Evolutionary conservation across 1,284 basidiomycete genomes (phyloP).

Genomic region (Pseudozyma pruni): DNA sequence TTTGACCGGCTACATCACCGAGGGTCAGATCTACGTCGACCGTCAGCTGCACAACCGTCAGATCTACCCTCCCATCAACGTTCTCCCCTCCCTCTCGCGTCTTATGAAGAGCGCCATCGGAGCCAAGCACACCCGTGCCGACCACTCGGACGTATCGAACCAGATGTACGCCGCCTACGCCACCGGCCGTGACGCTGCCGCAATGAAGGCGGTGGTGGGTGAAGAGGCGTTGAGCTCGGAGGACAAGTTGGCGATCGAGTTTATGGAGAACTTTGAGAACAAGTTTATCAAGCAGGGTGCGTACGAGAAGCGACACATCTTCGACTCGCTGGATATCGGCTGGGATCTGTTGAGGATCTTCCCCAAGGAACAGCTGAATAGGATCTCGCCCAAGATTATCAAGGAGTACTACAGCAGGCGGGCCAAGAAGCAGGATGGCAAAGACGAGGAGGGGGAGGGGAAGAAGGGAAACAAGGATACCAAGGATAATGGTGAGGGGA

Average conservation of each 20-base stretch:
- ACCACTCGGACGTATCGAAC: slow-evolving; percentile 94
- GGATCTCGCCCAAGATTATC: slow-evolving; percentile 70
- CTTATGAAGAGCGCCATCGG: slow-evolving; percentile 99
- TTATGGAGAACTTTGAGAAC: slow-evolving; percentile 66
- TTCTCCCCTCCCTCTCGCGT: slow-evolving; percentile 96
- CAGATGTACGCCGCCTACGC: slow-evolving; percentile 67
- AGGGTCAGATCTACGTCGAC: slow-evolving; percentile 99
- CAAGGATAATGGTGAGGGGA: slow-evolving; percentile 25
- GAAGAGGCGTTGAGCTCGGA: slow-evolving; percentile 94
- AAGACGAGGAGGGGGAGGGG: slow-evolving; percentile 27
- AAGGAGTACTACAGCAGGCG: slow-evolving; percentile 66
- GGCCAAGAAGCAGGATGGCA: slow-evolving; percentile 40
- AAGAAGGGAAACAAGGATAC: slow-evolving; percentile 51
- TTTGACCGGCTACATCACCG: slow-evolving; percentile 96
- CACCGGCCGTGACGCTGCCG: slow-evolving; percentile 88
- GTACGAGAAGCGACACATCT: slow-evolving; percentile 95
- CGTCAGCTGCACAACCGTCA: slow-evolving; percentile 87
- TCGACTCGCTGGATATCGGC: slow-evolving; percentile 95
- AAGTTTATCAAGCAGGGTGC: slow-evolving; percentile 74
- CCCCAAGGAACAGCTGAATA: slow-evolving; percentile 98
- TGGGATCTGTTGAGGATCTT: slow-evolving; percentile 98
- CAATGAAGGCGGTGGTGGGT: slow-evolving; percentile 99
- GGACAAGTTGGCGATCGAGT: slow-evolving; percentile 72
- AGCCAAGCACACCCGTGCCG: slow-evolving; percentile 94
- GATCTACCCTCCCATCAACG: slow-evolving; percentile 99